Conservation (phyloP, 441 rosid genomes). For the Viola pubescens region DNA sequence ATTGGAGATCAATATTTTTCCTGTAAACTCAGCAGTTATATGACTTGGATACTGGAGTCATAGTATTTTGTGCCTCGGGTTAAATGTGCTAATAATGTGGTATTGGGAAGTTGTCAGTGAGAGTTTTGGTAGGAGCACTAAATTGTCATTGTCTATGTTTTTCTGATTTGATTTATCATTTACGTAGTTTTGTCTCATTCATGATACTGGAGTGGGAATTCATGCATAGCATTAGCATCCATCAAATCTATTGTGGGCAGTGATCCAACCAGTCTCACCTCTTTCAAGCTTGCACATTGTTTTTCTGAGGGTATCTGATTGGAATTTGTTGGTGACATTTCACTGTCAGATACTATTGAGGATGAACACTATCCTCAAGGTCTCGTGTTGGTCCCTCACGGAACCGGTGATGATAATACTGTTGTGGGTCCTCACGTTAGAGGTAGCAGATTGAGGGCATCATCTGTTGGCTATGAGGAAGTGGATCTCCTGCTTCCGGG, state of each 20-base stretch:
- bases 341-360: conserved; percentile 50
- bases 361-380: conserved; percentile 91
- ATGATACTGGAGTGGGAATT: too few relatives aligned
- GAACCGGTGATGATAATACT: conserved; percentile 47
- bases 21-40: too few relatives aligned
- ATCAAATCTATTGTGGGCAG: conserved; percentile 4
- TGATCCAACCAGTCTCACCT: conserved; percentile 6
- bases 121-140: too few relatives aligned
- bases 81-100: too few relatives aligned
- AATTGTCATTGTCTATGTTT: too few relatives aligned
- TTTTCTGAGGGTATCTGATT: conserved; percentile 4
- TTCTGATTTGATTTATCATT: too few relatives aligned
- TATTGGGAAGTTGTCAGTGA: too few relatives aligned
- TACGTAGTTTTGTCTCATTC: too few relatives aligned
- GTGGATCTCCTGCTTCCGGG: conserved; percentile 99
- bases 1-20: too few relatives aligned
- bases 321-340: conserved; percentile 20
- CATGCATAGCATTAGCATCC: background rate
- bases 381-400: conserved; percentile 87
- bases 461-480: conserved; percentile 85
- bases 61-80: too few relatives aligned
- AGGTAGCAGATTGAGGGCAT: conserved; percentile 84
- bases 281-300: conserved; percentile 3
- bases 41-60: too few relatives aligned
- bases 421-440: conserved; percentile 88